Base-by-base conservation (phyloP, 1,139 yeast genomes). In the Maudiozyma humilis region DNA sequence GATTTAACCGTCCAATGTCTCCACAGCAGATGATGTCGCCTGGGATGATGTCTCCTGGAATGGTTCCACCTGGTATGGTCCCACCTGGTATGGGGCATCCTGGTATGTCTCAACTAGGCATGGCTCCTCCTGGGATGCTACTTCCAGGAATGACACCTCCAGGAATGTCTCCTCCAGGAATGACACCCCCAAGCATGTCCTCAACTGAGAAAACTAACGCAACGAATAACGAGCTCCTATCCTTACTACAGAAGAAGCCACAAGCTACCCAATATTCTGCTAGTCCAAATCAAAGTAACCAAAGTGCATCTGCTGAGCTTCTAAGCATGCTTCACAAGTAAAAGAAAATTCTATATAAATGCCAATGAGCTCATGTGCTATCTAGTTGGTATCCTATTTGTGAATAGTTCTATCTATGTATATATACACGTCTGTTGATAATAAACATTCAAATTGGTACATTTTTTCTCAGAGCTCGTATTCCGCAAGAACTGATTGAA, bases 401-500 rank as follows among this genome's bases (percentile, higher is more conserved):
- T n/a, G n/a, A n/a, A n/a, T n/a, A n/a, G n/a, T n/a, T n/a, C 7
- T 5, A 31, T 8, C 7, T 31, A 31, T 15, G 17, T 35, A 18
- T 13, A 25, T 25, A 31, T 38, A 10, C 31, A 18, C 31, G n/a
- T 6, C 10, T 6, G 6, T 23, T 23, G 27, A 23, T 6, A 18
- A 20, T 19, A 30, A 17, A 33, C 33, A 13, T 56, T 3, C 4
- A 8, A 5, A 25, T 61, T 5, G 55, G 59, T 40, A 68, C 73
- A 38, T 18, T 35, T 23, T 23, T n/a, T 72, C 76, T 1, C 67
- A 63, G 32, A 79, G 58, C 2, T 72, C 66, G 50, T 64, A 81
- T 59, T 80, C 82, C 33, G 75, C 66, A 38, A 81, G 52, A 0
- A 76, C 64, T 17, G 63, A 63, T 16, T 65, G 51, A 44, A 63